Conservation (phyloP, 2,329 filamentous ascomycete genomes). For the Fusarium falciforme region DNA sequence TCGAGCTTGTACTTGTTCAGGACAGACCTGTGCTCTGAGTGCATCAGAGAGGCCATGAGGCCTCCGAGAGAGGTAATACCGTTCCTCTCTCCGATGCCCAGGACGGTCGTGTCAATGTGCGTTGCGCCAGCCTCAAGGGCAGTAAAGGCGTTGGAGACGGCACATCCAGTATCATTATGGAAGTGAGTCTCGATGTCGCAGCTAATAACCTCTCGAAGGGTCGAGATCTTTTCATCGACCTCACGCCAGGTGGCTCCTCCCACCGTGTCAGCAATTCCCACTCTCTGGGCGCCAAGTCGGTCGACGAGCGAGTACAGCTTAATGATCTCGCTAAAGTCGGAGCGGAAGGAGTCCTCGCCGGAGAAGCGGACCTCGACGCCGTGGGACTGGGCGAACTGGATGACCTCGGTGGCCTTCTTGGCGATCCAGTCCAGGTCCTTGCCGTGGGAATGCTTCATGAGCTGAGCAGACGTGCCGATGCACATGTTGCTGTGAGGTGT, state of each 20-base stretch:
- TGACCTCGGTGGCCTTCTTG: constrained; percentile 57
- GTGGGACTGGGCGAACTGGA: constrained; percentile 33
- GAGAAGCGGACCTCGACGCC: constrained; percentile 60
- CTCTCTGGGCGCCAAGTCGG: constrained; percentile 83
- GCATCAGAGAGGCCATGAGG: constrained; percentile 25
- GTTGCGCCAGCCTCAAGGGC: constrained; percentile 90
- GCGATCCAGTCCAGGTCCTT: constrained; percentile 94
- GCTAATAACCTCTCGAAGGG: constrained; percentile 69
- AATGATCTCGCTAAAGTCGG: constrained; percentile 79
- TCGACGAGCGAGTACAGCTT: constrained; percentile 86
- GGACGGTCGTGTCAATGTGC: constrained; percentile 84
- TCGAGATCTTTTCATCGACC: constrained; percentile 89
- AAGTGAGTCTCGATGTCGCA: constrained; percentile 72
- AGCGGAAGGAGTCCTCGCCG: constrained; percentile 87
- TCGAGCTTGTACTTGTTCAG: constrained; percentile 89
- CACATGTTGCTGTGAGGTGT: constrained; percentile 69
- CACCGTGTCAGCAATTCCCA: constrained; percentile 96
- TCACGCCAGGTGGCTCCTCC: constrained; percentile 85
- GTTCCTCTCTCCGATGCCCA: constrained; percentile 63
- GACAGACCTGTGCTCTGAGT: constrained; percentile 79
- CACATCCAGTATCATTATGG: constrained; percentile 94
- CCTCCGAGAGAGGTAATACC: constrained; percentile 73
- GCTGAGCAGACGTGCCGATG: constrained; percentile 85
- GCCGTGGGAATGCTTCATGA: constrained; percentile 87
- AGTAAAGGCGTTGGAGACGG: constrained; percentile 88